Evolutionary conservation across 176 grass and related monocot species (phyloP).

Genomic region (Guadua angustifolia): DNA sequence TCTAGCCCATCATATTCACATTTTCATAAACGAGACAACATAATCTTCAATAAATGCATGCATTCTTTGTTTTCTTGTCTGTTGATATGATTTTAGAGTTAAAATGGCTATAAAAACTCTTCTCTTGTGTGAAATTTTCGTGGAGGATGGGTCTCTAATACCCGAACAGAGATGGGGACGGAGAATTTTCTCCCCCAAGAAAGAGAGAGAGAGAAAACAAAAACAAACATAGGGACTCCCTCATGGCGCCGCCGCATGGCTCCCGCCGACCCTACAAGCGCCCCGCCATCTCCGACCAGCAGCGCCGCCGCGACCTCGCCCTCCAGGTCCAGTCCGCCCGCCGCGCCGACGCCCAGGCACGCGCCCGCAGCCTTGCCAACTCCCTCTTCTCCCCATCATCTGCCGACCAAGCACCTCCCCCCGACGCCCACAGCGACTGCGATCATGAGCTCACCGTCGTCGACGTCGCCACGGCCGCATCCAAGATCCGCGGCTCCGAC

Average conservation of each 20-base stretch:
- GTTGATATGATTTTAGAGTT: no score
- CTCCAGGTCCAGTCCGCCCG: constrained; percentile 70
- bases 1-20: no score
- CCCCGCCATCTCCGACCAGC: constrained; percentile 83
- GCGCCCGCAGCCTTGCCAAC: constrained; percentile 85
- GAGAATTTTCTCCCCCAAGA: no score
- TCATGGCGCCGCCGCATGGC: constrained; percentile 40
- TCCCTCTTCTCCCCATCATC: constrained; percentile 60
- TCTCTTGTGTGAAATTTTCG: no score
- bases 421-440: neutral
- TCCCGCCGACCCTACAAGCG: constrained; percentile 79
- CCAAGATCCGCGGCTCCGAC: constrained; percentile 68
- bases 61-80: no score
- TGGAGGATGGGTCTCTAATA: no score
- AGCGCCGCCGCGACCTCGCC: constrained; percentile 83
- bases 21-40: no score
- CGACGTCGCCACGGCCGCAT: constrained; percentile 54
- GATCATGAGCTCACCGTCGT: constrained; percentile 28
- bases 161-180: no score
- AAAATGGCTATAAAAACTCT: no score
- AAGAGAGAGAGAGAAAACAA: no score
- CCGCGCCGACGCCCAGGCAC: constrained; percentile 83
- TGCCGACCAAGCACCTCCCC: constrained; percentile 4
- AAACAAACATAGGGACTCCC: no score
- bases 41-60: no score